Conservation (phyloP, 768 basidiomycete species). For the Termitomyces sp. region DNA sequence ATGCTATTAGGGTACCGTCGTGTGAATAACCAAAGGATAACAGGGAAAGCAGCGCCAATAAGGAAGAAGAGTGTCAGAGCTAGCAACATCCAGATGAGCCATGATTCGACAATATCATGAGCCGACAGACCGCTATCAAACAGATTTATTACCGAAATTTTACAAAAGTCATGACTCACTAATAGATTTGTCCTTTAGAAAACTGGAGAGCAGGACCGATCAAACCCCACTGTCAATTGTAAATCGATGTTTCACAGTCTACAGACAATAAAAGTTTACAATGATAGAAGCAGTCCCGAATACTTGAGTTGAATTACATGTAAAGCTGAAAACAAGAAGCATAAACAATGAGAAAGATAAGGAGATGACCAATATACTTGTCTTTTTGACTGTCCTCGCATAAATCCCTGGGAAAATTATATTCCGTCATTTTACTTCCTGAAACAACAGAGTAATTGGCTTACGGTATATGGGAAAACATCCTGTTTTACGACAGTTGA, state of each 20-base stretch:
- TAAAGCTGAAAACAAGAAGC: conserved; percentile 31
- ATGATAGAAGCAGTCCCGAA: conserved; percentile 50
- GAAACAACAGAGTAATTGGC: conserved; percentile 8
- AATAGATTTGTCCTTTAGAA: conserved; percentile 50
- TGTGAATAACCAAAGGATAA: conserved; percentile 56
- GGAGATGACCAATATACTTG: conserved; percentile 19
- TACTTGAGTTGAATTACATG: conserved; percentile 47
- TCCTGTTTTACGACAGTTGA: conserved; percentile 29
- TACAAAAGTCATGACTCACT: conserved; percentile 30
- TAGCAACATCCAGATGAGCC: conserved; percentile 11
- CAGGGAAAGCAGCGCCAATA: conserved; percentile 60
- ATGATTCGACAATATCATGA: background rate
- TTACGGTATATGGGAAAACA: conserved; percentile 56
- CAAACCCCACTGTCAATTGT: conserved; percentile 46
- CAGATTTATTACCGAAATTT: background rate
- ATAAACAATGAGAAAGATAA: background rate
- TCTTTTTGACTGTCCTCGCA: conserved; percentile 40
- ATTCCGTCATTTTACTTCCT: background rate
- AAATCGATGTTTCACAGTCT: conserved; percentile 6
- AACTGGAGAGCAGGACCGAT: conserved; percentile 61
- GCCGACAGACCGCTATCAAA: conserved; percentile 14
- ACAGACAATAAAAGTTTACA: conserved; percentile 30
- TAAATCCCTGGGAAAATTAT: conserved; percentile 30
- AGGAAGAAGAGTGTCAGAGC: conserved; percentile 69
- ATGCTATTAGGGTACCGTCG: conserved; percentile 58